Conservation (phyloP, 1,284 basidiomycete genomes). For the Moesziomyces sp. region DNA sequence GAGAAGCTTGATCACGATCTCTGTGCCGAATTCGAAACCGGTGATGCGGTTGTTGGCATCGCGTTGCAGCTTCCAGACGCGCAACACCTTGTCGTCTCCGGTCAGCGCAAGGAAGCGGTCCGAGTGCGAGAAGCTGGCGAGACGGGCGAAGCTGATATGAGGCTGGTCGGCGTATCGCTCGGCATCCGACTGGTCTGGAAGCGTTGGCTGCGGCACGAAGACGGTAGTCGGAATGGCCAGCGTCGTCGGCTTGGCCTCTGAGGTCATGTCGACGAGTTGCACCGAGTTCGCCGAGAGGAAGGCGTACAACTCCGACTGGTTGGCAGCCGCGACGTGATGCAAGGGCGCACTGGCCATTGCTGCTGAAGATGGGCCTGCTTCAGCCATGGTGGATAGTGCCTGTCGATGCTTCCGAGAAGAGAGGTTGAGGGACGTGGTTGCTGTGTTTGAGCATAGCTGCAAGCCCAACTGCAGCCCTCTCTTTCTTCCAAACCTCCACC, state of each 20-base stretch:
- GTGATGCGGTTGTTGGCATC: constrained; percentile 8
- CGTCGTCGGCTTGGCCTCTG: constrained; percentile 21
- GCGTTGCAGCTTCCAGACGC: constrained; percentile 49
- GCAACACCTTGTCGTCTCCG: constrained; percentile 63
- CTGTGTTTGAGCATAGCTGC: too few relatives aligned
- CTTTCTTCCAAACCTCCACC: constrained; percentile 38
- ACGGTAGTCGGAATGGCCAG: constrained; percentile 39
- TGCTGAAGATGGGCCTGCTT: constrained; percentile 34
- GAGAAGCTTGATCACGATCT: constrained; percentile 53
- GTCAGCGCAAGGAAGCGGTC: constrained; percentile 55
- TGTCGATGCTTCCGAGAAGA: too few relatives aligned
- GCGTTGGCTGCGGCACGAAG: constrained; percentile 41
- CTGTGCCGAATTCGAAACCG: constrained; percentile 40
- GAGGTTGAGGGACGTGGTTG: too few relatives aligned
- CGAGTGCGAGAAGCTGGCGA: constrained; percentile 53
- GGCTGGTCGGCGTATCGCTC: constrained; percentile 31
- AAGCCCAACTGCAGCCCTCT: neutral
- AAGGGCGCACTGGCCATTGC: constrained; percentile 33
- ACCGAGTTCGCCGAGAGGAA: constrained; percentile 49
- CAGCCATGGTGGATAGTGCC: constrained; percentile 21
- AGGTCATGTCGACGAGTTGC: constrained; percentile 30
- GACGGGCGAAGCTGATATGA: constrained; percentile 52
- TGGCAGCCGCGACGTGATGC: constrained; percentile 39
- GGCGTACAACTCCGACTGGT: constrained; percentile 24
- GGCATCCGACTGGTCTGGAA: constrained; percentile 50